phyloP scores from a whole-genome alignment of 352 stramenopile genomes.

The Thraustochytrium striatum region DNA sequence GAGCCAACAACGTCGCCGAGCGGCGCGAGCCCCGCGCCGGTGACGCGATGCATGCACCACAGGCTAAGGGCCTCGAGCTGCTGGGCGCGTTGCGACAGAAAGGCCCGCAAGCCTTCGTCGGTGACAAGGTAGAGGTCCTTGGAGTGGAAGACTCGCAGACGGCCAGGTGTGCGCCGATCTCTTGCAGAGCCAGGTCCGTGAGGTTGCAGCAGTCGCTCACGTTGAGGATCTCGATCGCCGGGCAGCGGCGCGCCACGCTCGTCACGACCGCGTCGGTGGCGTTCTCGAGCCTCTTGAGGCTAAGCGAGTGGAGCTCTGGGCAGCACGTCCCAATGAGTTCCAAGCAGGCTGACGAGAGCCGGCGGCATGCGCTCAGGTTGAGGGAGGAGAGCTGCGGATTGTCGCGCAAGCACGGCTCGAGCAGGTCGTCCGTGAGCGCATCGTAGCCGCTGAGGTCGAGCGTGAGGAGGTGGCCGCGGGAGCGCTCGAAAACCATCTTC shows the following conservation, averaged over 20 bases:
- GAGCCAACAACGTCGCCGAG: background rate
- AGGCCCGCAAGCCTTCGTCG: background rate
- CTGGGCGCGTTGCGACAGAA: background rate
- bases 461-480: background rate
- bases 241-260: background rate
- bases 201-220: conserved; percentile 23
- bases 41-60: conserved; percentile 31
- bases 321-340: background rate
- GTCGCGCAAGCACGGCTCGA: background rate
- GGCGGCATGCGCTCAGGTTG: background rate
- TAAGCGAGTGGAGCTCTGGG: conserved; percentile 18
- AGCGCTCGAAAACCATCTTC: conserved; percentile 11
- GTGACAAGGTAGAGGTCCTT: conserved; percentile 36
- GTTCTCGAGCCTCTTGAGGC: conserved; percentile 21
- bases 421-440: background rate
- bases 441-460: conserved; percentile 4
- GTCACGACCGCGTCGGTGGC: background rate
- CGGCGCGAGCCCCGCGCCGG: background rate
- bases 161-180: background rate
- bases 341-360: background rate
- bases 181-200: background rate
- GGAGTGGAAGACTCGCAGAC: conserved; percentile 27
- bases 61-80: conserved; percentile 13
- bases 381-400: conserved; percentile 17
- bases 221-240: conserved; percentile 8